Base-by-base conservation (phyloP, 805 yeast species). In the Pichia cephalocereana region DNA sequence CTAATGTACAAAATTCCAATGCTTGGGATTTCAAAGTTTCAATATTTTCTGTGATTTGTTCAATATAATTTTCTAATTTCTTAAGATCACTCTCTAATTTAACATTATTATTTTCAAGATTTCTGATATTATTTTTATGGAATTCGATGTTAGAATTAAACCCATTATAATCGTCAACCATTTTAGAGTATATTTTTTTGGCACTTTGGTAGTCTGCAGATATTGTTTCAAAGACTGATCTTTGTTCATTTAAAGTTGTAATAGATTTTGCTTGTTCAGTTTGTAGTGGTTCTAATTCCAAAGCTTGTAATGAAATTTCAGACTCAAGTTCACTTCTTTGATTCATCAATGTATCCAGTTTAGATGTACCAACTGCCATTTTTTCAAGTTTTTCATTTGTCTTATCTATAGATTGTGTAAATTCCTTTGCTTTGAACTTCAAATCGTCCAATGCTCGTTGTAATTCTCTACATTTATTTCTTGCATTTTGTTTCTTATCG, bases 1-100 rank as follows among this genome's bases (percentile, higher is more conserved):
- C 79, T 39, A 75, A 58, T 0, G 71, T 51, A 55, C 87, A 81
- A 44, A 72, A 68, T 28, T 64, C 59, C 8, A 40, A 44, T 6
- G 80, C 80, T 32, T 58, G 57, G 4, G 18, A 18, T 31, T 39
- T 26, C 27, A 38, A 23, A 4, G 30, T 34, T 23, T 41, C 46
- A 3, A 23, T 26, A 8, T 47, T 48, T 38, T 41, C 19, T 2
- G 39, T 37, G 14, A 37, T 18, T 37, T n/a, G 23, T 8, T 37
- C 14, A 4, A 66, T 54, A 50, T 64, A 68, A 15, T 54, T 56
- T 7, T 52, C 47, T 34, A 64, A 46, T 38, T 63, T 62, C 10
- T 49, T 51, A 30, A 64, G 57, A 26, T 57, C 57, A 6, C 17
- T 10, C 5, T 43, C 19, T 19, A 32, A 32, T 28, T 28, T 37